These are phyloP conservation scores for Taxawa tesnikishii DNA, from an alignment of 2,329 filamentous ascomycete species.

Conservation along the genomic window DNA sequence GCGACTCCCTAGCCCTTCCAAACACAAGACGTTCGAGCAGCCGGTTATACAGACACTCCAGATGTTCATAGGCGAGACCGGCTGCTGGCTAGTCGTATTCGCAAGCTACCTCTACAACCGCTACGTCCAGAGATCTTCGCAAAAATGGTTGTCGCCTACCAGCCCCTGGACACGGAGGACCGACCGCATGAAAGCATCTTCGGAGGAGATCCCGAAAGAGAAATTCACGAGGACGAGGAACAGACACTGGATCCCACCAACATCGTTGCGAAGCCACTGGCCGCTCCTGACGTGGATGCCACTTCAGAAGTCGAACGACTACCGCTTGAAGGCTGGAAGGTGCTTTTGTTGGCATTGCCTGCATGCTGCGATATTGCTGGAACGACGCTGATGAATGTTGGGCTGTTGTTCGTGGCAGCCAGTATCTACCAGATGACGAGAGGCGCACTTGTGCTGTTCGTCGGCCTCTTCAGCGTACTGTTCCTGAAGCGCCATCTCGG, in stretches of 20 bases:
- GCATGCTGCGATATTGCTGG: slow-evolving; percentile 89
- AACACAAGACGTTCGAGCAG: slow-evolving; percentile 72
- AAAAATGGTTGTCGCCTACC: slow-evolving; percentile 3
- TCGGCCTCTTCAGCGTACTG: slow-evolving; percentile 85
- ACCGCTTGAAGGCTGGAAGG: slow-evolving; percentile 55
- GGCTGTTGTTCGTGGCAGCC: slow-evolving; percentile 82
- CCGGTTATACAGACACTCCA: slow-evolving; percentile 91
- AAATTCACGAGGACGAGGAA: slow-evolving; percentile 5
- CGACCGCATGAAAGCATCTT: not conserved
- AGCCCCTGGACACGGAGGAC: slow-evolving; percentile 8
- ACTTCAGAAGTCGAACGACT: slow-evolving; percentile 25
- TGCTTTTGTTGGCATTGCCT: slow-evolving; percentile 68
- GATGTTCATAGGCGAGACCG: slow-evolving; percentile 96
- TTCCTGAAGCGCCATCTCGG: slow-evolving; percentile 72
- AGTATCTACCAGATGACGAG: slow-evolving; percentile 99
- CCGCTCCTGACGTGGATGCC: slow-evolving; percentile 18
- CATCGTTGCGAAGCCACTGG: slow-evolving; percentile 38
- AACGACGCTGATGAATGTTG: slow-evolving; percentile 95
- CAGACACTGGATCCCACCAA: slow-evolving; percentile 22
- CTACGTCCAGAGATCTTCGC: slow-evolving; percentile 1
- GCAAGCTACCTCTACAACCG: slow-evolving; percentile 53
- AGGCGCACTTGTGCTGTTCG: slow-evolving; percentile 87
- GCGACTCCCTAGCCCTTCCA: slow-evolving; percentile 56
- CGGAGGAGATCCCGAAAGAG: not conserved
- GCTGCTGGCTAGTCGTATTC: slow-evolving; percentile 85